phyloP scores from a whole-genome alignment of 2,329 filamentous ascomycete species.

The Penicillium sp. region DNA sequence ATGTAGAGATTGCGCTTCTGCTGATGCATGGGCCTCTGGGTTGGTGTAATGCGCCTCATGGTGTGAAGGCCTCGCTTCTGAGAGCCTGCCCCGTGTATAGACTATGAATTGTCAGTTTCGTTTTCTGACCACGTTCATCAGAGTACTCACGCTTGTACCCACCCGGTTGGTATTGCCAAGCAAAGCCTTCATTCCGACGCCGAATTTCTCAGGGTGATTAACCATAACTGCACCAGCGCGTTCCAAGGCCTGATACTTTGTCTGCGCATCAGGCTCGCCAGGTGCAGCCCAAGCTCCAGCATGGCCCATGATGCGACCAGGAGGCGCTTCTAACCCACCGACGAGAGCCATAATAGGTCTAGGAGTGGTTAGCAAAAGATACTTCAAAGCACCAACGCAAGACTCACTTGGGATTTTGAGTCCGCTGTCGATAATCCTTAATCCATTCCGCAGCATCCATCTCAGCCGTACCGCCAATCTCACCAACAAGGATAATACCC shows the following conservation, averaged over 20 bases:
- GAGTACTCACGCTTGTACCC: constrained; percentile 21
- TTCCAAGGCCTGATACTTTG: constrained; percentile 67
- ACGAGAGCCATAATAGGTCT: constrained; percentile 72
- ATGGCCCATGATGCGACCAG: constrained; percentile 72
- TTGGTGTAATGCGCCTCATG: constrained; percentile 30
- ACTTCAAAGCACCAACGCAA: not conserved
- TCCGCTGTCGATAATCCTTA: constrained; percentile 59
- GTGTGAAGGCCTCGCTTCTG: constrained; percentile 56
- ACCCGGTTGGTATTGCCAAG: constrained; percentile 44
- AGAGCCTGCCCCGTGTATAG: constrained; percentile 18
- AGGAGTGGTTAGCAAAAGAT: constrained; percentile 14
- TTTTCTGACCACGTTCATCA: not conserved
- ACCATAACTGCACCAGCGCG: constrained; percentile 67
- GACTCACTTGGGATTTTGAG: constrained; percentile 61
- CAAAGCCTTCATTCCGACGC: constrained; percentile 63
- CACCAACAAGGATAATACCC: constrained; percentile 69
- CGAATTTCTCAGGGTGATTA: constrained; percentile 73
- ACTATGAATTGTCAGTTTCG: constrained; percentile 17
- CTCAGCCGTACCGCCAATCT: constrained; percentile 68
- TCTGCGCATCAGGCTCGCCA: constrained; percentile 62
- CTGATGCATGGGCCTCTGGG: not conserved
- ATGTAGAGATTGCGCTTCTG: constrained; percentile 53
- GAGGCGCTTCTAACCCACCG: constrained; percentile 63
- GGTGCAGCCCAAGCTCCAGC: constrained; percentile 69
- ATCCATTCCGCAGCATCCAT: constrained; percentile 74